Evolutionary conservation across 78 protist genomes (phyloP), one percentile per base, ranked within the genome.

Genomic region (Cyanophora paradoxa): DNA sequence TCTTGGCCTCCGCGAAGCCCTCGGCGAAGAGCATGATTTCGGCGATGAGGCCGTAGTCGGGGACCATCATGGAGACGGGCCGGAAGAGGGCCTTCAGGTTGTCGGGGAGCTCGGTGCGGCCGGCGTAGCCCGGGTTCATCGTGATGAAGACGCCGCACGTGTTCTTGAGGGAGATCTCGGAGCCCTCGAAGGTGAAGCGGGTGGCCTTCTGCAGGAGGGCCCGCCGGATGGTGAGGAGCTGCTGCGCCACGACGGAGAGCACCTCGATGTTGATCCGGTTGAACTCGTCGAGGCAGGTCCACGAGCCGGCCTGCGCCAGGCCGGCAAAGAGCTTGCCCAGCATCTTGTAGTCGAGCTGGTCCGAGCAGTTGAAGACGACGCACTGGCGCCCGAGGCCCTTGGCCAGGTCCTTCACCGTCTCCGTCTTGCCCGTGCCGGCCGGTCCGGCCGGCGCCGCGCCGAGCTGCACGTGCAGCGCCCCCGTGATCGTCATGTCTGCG

Each of bases 381-480:
- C 86, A 82, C 54, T 77, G 73, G 17, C 42, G 26, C 20, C 85
- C 90, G 26, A 90, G 63, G 31, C 82, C 92, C 63, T 90, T 90
- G n/a, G 88, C 90, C 24, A 90, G 41, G 63, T 90, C 94, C 87
- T 86, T 86, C 24, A 77, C 82, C 13, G 87, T 66, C 77, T 89
- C 93, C 0, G 93, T 89, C 63, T 89, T 89, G 19, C 93, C 93
- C 14, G 93, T 89, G n/a, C 94, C 92, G 0, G 88, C 94, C 0
- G 89, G 85, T 3, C 88, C 88, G 6, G 84, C 84, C 7, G 86
- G 92, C 30, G 88, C 89, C 24, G 84, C 87, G 22, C 94, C 94
- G 10, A 90, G 81, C 54, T 76, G 26, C 76, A 87, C 68, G 13
- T 72, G 57, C 72, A 90, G 50, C 13, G 89, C 95, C 26, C 86